Evolutionary conservation across 2,329 filamentous ascomycete genomes (phyloP), one percentile per base, ranked within the genome.

Genomic region (Juglanconis juglandina): DNA sequence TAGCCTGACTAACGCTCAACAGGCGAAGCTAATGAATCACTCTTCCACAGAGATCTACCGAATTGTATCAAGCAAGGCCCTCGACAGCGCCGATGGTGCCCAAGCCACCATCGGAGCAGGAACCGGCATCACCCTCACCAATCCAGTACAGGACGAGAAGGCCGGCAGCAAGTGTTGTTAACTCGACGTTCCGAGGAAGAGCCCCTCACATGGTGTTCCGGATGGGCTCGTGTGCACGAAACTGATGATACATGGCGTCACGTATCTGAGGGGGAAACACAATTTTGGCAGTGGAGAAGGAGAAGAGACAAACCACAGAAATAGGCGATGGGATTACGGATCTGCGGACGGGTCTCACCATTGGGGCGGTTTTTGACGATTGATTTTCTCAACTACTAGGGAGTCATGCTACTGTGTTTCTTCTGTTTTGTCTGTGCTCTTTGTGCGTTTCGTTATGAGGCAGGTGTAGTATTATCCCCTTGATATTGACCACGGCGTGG

Each of bases 51-150:
- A 99, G 84, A 99, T 99, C 81, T 99, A 98, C 85, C 91, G 93
- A 72, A 99, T 99, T 71, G 95, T 99, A 66, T 98, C 94, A 60
- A 95, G 90, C 85, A 98, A 98, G 84, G 92, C 92, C 47, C 87
- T 98, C 70, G 94, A 97, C 75, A 91, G 90, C 72, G 92, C 91
- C 72, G 93, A 96, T 69, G 85, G 87, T 64, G 83, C 88, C 66
- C 89, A 91, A 74, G 89, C 90, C 72, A 89, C 90, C 67, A 89
- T 95, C 70, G 87, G 87, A 67, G 86, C 90, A 67, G 90, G 91
- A 70, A 88, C 87, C 69, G 92, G 90, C 75, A 90, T 98, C 71
- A 89, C 92, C 66, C 89, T 96, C 71, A 94, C 87, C 83, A 92
- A 94, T 79, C 87, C 91, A 55, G 86, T 90, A 67, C 91, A 95